Evolutionary conservation across 2,329 filamentous ascomycete genomes (phyloP).

Genomic region (Leptographium procerum): DNA sequence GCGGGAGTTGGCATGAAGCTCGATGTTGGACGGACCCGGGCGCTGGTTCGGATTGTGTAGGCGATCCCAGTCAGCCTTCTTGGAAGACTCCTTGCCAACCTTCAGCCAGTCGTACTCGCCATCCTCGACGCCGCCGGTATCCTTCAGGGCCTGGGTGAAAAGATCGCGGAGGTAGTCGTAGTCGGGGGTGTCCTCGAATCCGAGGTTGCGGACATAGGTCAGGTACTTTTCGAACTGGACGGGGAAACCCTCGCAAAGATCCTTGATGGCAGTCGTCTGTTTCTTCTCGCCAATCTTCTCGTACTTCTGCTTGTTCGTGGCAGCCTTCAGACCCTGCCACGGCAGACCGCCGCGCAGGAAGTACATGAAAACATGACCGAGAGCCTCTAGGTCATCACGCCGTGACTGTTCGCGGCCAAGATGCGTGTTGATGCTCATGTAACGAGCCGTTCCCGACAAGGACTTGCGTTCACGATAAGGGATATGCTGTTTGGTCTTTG

Average conservation of each 20-base stretch:
- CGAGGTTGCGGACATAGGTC: constrained; percentile 92
- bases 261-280: constrained; percentile 93
- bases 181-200: constrained; percentile 96
- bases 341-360: constrained; percentile 60
- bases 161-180: constrained; percentile 96
- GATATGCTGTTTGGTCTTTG: constrained; percentile 98
- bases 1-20: constrained; percentile 65
- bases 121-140: constrained; percentile 87
- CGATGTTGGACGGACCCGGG: constrained; percentile 73
- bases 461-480: constrained; percentile 96
- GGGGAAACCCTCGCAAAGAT: constrained; percentile 90
- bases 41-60: constrained; percentile 68
- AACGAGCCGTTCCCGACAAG: constrained; percentile 87
- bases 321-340: constrained; percentile 63
- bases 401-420: constrained; percentile 91
- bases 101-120: constrained; percentile 99
- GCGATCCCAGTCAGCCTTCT: constrained; percentile 75
- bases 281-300: constrained; percentile 99
- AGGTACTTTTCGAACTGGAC: constrained; percentile 98
- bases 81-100: constrained; percentile 59
- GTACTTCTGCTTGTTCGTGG: constrained; percentile 90
- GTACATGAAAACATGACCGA: constrained; percentile 66
- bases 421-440: constrained; percentile 99
- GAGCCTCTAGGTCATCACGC: constrained; percentile 86
- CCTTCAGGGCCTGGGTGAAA: constrained; percentile 92